Evolutionary conservation across 1,139 yeast species (phyloP).

Genomic region (Diutina pseudorugosa): DNA sequence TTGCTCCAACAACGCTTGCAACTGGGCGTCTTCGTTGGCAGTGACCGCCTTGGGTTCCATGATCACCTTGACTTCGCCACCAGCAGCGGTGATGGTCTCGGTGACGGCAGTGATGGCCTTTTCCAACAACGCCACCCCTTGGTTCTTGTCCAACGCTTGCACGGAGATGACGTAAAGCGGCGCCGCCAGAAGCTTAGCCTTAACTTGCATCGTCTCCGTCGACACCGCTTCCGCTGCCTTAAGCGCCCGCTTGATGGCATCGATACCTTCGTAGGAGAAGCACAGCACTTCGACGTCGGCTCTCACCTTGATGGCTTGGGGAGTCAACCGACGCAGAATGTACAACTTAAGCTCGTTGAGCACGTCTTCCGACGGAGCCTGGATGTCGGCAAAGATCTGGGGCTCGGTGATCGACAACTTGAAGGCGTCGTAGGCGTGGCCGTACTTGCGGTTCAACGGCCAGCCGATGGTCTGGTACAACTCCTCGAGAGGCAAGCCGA

Average conservation of each 20-base stretch:
- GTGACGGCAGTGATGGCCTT: conserved; percentile 69
- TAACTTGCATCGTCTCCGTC: conserved; percentile 75
- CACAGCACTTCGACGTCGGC: conserved; percentile 97
- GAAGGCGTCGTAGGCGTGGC: conserved; percentile 97
- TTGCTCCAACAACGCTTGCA: conserved; percentile 74
- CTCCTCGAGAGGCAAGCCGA: conserved; percentile 73
- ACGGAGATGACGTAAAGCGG: conserved; percentile 92
- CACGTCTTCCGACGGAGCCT: conserved; percentile 60
- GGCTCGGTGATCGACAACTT: conserved; percentile 92
- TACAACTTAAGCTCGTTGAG: conserved; percentile 74
- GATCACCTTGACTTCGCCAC: conserved; percentile 84
- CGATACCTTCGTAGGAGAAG: conserved; percentile 94
- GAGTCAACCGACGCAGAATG: conserved; percentile 88
- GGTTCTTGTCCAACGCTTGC: conserved; percentile 82
- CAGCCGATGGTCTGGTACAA: conserved; percentile 87
- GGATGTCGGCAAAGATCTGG: conserved; percentile 70
- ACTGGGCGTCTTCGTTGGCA: conserved; percentile 96
- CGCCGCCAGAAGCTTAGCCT: conserved; percentile 93
- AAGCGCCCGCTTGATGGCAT: conserved; percentile 86
- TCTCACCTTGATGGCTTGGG: conserved; percentile 94
- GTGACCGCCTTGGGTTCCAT: conserved; percentile 99
- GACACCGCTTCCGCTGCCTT: conserved; percentile 76
- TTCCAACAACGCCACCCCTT: conserved; percentile 71
- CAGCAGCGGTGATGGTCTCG: conserved; percentile 55
- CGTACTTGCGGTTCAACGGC: conserved; percentile 93